Conservation (phyloP, 306 rosid genomes). For the Citrullus colocynthis region DNA sequence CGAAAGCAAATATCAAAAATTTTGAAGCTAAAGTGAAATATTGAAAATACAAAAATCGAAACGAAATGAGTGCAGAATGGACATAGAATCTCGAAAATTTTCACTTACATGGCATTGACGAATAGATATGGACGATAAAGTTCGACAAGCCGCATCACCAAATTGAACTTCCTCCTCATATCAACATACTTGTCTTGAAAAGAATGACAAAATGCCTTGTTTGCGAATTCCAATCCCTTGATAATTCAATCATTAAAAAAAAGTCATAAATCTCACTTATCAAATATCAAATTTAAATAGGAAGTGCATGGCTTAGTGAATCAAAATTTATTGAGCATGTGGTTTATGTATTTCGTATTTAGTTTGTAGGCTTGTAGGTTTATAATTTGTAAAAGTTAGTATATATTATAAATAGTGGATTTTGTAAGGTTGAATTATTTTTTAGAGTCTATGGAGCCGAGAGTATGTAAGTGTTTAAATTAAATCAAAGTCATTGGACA, state of each 20-base stretch:
- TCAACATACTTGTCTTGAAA: slow-evolving; percentile 31
- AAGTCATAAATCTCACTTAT: not conserved
- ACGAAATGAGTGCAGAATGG: not conserved
- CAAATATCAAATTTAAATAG: not conserved
- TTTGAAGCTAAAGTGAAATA: not conserved
- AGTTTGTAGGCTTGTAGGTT: too few species aligned
- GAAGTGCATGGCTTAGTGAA: too few species aligned
- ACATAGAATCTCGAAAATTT: not conserved
- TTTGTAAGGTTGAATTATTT: too few species aligned
- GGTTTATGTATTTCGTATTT: too few species aligned
- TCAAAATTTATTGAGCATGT: too few species aligned
- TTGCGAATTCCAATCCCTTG: slow-evolving; percentile 47
- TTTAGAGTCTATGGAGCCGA: too few species aligned
- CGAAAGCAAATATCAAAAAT: too few species aligned
- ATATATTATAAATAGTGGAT: too few species aligned
- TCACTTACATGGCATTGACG: slow-evolving; percentile 55
- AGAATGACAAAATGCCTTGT: slow-evolving; percentile 46
- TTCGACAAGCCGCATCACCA: slow-evolving; percentile 50
- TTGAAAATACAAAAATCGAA: not conserved
- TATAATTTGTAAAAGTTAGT: too few species aligned
- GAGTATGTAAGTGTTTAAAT: too few species aligned
- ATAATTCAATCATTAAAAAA: not conserved
- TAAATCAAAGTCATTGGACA: too few species aligned
- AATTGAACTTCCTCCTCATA: slow-evolving; percentile 35
- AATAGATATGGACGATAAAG: slow-evolving; percentile 70